A percentile compares a stretch with the other conserved stretches of the same genome.
These are phyloP conservation scores for Fraxinus albicans DNA, from an alignment of 305 asterid species.

Conservation along the genomic window DNA sequence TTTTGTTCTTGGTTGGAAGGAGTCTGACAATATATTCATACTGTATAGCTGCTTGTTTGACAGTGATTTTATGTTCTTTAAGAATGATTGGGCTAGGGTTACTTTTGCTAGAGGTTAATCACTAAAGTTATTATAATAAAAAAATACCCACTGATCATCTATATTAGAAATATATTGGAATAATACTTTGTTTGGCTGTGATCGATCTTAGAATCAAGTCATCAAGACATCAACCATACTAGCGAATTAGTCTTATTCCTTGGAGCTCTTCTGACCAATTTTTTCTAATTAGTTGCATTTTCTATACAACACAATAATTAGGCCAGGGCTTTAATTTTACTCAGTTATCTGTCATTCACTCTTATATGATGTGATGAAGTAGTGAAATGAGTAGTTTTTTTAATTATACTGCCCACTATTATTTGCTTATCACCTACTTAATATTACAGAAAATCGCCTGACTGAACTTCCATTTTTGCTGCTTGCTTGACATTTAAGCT, in stretches of 20 bases:
- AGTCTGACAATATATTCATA: slow-evolving; percentile 10
- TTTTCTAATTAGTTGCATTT: neutral
- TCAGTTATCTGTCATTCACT: neutral
- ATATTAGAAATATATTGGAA: neutral
- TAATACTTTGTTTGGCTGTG: neutral
- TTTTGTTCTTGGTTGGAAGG: slow-evolving; percentile 1
- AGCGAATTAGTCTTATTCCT: neutral
- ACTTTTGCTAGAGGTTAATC: neutral
- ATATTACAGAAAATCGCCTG: neutral
- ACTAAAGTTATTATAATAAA: neutral
- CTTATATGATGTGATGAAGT: slow-evolving; percentile 7
- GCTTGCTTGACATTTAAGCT: neutral
- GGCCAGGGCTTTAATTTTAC: neutral
- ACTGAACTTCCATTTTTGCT: neutral
- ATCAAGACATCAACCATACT: neutral
- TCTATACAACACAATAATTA: neutral
- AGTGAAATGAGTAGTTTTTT: neutral
- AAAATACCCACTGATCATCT: neutral
- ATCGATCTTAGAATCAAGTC: neutral
- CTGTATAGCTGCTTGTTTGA: slow-evolving; percentile 17
- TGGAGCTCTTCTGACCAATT: neutral
- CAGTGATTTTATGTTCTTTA: slow-evolving; percentile 9
- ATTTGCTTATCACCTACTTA: neutral
- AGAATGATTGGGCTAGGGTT: slow-evolving; percentile 2
- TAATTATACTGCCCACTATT: neutral